These are phyloP conservation scores for Bolboschoenus planiculmis DNA, from an alignment of 176 grass and related monocot species.

Conservation along the genomic window DNA sequence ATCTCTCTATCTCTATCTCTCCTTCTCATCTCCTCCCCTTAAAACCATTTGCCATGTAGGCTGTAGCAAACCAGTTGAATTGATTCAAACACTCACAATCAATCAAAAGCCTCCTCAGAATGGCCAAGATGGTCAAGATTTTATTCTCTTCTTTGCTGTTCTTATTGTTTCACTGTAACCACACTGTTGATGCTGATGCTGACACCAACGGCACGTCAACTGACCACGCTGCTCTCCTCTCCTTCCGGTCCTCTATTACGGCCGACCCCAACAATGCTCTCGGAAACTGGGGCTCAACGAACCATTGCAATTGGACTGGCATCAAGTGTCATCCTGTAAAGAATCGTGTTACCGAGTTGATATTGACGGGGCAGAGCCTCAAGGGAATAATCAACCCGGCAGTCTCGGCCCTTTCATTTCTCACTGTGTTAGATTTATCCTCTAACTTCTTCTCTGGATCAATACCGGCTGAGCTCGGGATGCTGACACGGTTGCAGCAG, in stretches of 20 bases:
- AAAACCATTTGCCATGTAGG: conserved; percentile 16
- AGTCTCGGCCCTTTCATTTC: conserved; percentile 54
- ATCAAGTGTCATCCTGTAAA: conserved; percentile 36
- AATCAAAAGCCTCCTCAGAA: background rate
- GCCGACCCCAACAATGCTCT: conserved; percentile 31
- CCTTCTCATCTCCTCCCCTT: background rate
- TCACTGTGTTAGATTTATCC: conserved; percentile 70
- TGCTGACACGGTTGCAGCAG: conserved; percentile 36
- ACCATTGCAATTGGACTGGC: conserved; percentile 78
- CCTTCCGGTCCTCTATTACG: conserved; percentile 41
- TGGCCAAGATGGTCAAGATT: conserved; percentile 13
- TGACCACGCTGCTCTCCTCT: conserved; percentile 41
- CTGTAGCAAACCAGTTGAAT: conserved; percentile 28
- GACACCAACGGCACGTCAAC: background rate
- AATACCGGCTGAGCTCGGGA: conserved; percentile 47
- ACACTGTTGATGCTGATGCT: background rate
- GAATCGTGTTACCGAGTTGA: conserved; percentile 38
- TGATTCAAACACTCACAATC: background rate
- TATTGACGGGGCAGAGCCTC: conserved; percentile 33
- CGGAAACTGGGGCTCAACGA: conserved; percentile 26
- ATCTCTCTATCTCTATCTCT: no score
- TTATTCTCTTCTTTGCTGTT: background rate
- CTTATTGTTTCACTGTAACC: background rate
- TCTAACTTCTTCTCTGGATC: conserved; percentile 40
- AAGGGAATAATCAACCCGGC: conserved; percentile 44